These are phyloP conservation scores for Biscogniauxia sp. DNA, from an alignment of 2,329 filamentous ascomycete genomes.

Conservation along the genomic window DNA sequence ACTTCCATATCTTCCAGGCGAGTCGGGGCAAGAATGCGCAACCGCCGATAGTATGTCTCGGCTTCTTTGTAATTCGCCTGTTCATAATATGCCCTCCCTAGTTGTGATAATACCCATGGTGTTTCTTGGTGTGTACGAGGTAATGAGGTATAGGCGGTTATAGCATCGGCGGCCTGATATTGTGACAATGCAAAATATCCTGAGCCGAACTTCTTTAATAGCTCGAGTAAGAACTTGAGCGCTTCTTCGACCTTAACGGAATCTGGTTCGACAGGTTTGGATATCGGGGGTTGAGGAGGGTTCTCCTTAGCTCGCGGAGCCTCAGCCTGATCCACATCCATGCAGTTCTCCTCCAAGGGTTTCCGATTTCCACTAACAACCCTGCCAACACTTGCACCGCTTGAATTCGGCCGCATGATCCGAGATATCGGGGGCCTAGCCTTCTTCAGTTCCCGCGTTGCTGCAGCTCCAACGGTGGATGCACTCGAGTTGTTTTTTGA, in stretches of 20 bases:
- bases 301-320: conserved; percentile 44
- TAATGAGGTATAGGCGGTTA: conserved; percentile 70
- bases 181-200: conserved; percentile 77
- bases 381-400: conserved; percentile 71
- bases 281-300: conserved; percentile 36
- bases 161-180: conserved; percentile 75
- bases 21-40: conserved; percentile 77
- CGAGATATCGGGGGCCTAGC: conserved; percentile 70
- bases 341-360: conserved; percentile 61
- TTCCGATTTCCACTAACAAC: conserved; percentile 91
- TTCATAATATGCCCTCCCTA: conserved; percentile 90
- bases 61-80: conserved; percentile 82
- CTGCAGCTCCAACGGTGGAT: conserved; percentile 55
- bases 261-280: conserved; percentile 50
- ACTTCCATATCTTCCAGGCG: conserved; percentile 94
- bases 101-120: conserved; percentile 87
- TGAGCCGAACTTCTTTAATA: conserved; percentile 77
- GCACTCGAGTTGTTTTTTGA: conserved; percentile 60
- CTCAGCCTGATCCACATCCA: conserved; percentile 70
- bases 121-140: conserved; percentile 78
- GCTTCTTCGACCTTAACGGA: conserved; percentile 69
- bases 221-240: conserved; percentile 71
- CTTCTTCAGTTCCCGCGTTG: conserved; percentile 77
- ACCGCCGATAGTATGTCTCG: conserved; percentile 78
- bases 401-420: conserved; percentile 63